phyloP scores from a whole-genome alignment of 139 green algal species.

The Auxenochlorella pyrenoidosa region DNA sequence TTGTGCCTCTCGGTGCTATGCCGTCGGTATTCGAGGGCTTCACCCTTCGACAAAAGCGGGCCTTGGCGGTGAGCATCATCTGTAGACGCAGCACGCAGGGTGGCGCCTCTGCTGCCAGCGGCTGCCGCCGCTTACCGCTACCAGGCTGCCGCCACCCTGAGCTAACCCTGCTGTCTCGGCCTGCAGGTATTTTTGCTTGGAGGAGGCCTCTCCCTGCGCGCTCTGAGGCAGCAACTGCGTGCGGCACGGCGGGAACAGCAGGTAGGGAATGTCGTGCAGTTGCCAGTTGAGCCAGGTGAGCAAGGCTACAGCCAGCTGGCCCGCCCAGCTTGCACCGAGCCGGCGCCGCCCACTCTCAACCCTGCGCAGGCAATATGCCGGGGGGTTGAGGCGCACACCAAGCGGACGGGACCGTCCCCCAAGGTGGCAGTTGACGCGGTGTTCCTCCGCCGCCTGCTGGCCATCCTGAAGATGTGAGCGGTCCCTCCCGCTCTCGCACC shows the following conservation, averaged over 20 bases:
- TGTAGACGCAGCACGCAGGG: no score
- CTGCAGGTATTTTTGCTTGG: neutral
- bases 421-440: conserved; percentile 66
- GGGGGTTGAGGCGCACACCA: conserved; percentile 24
- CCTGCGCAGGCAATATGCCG: conserved; percentile 26
- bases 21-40: no score
- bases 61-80: conserved; percentile 33
- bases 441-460: conserved; percentile 53
- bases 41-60: conserved; percentile 7
- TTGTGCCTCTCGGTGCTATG: no score
- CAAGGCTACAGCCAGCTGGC: neutral
- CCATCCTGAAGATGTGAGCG: conserved; percentile 62
- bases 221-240: neutral
- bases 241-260: conserved; percentile 2
- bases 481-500: no score
- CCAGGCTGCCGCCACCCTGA: neutral
- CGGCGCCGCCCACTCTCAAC: no score
- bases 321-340: no score
- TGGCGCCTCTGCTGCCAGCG: neutral
- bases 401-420: neutral
- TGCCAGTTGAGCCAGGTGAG: no score
- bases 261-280: neutral
- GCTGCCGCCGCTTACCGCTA: neutral
- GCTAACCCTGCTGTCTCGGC: neutral
- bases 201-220: neutral